Evolutionary conservation across 805 yeast species (phyloP).

Genomic region (baker's yeast (Saccharomyces cerevisiae)): DNA sequence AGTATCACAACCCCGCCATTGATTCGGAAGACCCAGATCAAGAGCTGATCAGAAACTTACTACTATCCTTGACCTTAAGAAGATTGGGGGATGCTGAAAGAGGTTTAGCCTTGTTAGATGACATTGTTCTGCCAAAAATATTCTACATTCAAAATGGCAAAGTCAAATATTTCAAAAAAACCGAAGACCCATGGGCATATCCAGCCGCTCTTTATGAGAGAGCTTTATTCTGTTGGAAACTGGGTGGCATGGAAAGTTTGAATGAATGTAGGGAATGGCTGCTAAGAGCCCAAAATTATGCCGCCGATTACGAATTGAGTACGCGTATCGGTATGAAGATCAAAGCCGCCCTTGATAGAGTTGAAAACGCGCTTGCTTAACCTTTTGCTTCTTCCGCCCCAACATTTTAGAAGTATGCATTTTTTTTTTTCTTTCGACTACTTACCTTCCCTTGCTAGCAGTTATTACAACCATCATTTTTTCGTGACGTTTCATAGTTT

Average conservation of each 20-base stretch:
- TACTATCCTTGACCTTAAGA: conserved; percentile 54
- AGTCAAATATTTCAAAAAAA: conserved; percentile 39
- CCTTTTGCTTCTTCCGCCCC: not conserved
- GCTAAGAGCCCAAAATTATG: conserved; percentile 55
- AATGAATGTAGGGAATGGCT: conserved; percentile 54
- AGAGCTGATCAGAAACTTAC: conserved; percentile 51
- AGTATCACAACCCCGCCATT: conserved; percentile 37
- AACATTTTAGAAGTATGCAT: not conserved
- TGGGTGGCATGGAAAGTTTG: conserved; percentile 40
- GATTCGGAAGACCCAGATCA: conserved; percentile 51
- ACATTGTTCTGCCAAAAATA: conserved; percentile 32
- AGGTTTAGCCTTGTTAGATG: conserved; percentile 49
- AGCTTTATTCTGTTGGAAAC: conserved; percentile 69
- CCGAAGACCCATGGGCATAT: conserved; percentile 71
- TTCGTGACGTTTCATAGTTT: not conserved
- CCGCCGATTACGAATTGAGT: conserved; percentile 87
- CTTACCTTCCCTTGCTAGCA: not conserved
- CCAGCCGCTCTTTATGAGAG: conserved; percentile 79
- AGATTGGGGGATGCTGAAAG: conserved; percentile 48
- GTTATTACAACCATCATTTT: not conserved
- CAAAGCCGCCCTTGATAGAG: conserved; percentile 69
- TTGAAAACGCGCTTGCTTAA: conserved; percentile 35
- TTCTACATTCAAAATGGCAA: conserved; percentile 36
- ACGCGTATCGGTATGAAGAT: conserved; percentile 82
- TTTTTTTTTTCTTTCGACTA: not conserved